phyloP scores from a whole-genome alignment of 371 early-diverging fungal species.

The Umbelopsis sp. region DNA sequence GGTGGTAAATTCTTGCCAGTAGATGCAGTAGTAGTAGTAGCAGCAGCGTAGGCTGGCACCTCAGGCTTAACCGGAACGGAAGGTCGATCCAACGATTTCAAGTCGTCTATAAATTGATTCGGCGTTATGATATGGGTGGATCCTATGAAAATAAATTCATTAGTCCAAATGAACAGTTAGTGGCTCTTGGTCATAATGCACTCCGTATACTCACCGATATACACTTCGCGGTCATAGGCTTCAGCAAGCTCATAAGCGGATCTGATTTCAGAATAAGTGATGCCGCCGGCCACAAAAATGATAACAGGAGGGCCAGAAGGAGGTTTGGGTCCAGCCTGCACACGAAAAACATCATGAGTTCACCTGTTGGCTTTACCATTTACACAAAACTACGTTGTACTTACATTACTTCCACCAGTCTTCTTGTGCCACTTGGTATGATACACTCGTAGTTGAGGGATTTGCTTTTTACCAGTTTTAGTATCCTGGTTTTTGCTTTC shows the following conservation, averaged over 20 bases:
- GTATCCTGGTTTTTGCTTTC: constrained; percentile 35
- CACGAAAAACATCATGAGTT: neutral
- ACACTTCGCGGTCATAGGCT: constrained; percentile 73
- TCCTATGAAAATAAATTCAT: constrained; percentile 37
- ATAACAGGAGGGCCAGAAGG: constrained; percentile 57
- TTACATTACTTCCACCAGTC: constrained; percentile 35
- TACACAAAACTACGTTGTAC: neutral
- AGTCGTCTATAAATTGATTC: constrained; percentile 68
- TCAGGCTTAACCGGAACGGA: constrained; percentile 29
- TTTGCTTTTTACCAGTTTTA: constrained; percentile 35
- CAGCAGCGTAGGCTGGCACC: constrained; percentile 43
- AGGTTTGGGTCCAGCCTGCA: constrained; percentile 48
- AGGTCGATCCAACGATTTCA: constrained; percentile 42
- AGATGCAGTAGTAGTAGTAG: constrained; percentile 14
- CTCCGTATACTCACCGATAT: constrained; percentile 66
- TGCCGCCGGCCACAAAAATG: constrained; percentile 91
- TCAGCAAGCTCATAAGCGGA: constrained; percentile 80
- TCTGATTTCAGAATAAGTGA: constrained; percentile 92
- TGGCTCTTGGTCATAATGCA: constrained; percentile 7
- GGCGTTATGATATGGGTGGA: constrained; percentile 85
- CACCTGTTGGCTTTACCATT: too few relatives aligned
- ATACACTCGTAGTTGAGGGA: constrained; percentile 49
- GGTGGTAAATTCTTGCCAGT: neutral
- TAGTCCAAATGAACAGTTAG: neutral
- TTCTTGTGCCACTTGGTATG: constrained; percentile 65